phyloP scores from a whole-genome alignment of 2,329 filamentous ascomycete species.

The Hypoxylon sp. region DNA sequence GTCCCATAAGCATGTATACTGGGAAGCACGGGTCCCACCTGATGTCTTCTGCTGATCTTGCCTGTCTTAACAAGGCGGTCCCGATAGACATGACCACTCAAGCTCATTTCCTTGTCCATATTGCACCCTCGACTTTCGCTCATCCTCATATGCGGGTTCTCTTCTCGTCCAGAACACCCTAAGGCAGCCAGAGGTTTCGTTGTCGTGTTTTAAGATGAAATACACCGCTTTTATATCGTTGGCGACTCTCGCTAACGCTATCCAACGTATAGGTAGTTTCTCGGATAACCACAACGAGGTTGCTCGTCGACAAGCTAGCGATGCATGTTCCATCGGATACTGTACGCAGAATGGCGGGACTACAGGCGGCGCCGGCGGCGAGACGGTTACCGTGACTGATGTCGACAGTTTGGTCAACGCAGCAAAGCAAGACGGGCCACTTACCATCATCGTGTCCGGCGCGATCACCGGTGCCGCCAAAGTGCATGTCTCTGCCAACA shows the following conservation, averaged over 20 bases:
- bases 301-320: conserved; percentile 21
- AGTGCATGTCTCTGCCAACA: conserved; percentile 64
- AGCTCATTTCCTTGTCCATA: neutral
- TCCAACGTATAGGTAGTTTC: conserved; percentile 1
- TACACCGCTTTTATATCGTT: neutral
- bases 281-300: conserved; percentile 10
- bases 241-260: conserved; percentile 18
- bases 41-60: neutral
- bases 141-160: neutral
- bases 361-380: conserved; percentile 68
- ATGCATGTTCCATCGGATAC: conserved; percentile 41
- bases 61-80: neutral
- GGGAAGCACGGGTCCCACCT: neutral
- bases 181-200: neutral
- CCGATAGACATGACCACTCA: neutral
- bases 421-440: conserved; percentile 61
- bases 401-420: conserved; percentile 66
- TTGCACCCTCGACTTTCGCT: neutral
- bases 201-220: conserved; percentile 20
- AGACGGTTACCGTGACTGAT: conserved; percentile 68
- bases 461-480: conserved; percentile 60
- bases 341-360: conserved; percentile 55
- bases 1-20: neutral
- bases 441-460: conserved; percentile 63
- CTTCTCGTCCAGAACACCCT: neutral